Percentiles rank a stretch among this genome's conserved stretches.
Conservation (phyloP, 164 flowering plant species). For the Liquidambar formosana region DNA sequence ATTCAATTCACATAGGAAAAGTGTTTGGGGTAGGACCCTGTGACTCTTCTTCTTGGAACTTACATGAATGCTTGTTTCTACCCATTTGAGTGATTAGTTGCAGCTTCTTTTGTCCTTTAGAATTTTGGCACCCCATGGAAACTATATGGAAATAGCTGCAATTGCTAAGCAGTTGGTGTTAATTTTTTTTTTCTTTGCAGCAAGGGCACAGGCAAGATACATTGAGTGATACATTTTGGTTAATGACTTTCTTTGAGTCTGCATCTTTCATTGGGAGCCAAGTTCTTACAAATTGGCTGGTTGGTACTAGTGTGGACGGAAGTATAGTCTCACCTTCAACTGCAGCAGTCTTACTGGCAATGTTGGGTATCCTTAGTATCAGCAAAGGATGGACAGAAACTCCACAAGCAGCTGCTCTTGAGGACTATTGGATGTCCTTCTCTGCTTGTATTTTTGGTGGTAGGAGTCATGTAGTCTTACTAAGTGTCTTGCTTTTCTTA, state of each 20-base stretch:
- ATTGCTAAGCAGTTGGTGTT: neutral
- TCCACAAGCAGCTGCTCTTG: constrained; percentile 25
- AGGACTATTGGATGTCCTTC: constrained; percentile 49
- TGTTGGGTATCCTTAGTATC: constrained; percentile 39
- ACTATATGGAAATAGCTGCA: neutral
- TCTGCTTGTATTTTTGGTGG: constrained; percentile 50
- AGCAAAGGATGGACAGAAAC: constrained; percentile 47
- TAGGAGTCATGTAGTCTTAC: constrained; percentile 28
- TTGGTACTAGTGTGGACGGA: constrained; percentile 36
- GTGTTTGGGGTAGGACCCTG: neutral
- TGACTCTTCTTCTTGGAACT: neutral
- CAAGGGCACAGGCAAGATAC: constrained; percentile 68
- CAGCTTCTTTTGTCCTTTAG: neutral
- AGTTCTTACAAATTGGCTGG: constrained; percentile 64
- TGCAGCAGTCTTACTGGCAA: constrained; percentile 49
- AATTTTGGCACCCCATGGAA: neutral
- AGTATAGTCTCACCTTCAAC: constrained; percentile 40
- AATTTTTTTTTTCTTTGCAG: constrained; percentile 43
- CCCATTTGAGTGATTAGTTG: neutral
- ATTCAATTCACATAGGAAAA: neutral
- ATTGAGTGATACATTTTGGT: constrained; percentile 79
- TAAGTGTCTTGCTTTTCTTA: neutral
- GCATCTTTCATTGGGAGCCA: constrained; percentile 83
- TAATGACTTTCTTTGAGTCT: constrained; percentile 78
- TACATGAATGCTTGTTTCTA: neutral